Conservation (phyloP, 192 early-diverging fungal genomes). For the Neocallimastix lanati region DNA sequence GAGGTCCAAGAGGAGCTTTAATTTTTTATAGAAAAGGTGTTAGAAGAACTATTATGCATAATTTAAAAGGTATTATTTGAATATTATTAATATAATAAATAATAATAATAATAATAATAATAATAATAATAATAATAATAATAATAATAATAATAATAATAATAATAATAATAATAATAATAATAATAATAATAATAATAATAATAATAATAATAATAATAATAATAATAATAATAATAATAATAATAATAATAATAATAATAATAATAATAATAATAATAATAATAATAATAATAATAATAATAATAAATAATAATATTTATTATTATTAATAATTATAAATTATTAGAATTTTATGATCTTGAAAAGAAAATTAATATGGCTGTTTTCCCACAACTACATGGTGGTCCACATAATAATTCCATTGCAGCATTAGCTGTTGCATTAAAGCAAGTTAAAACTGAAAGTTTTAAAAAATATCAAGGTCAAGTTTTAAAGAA, state of each 20-base stretch:
- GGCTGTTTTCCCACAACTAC: constrained; percentile 95
- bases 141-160: not conserved
- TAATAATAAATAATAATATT: too few relatives aligned
- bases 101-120: not conserved
- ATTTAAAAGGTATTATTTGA: constrained; percentile 1
- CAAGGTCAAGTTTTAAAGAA: constrained; percentile 81
- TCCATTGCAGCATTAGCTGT: constrained; percentile 91
- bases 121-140: not conserved
- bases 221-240: too few relatives aligned
- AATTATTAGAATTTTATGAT: constrained; percentile 45
- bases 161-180: too few relatives aligned
- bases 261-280: too few relatives aligned
- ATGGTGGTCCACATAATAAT: constrained; percentile 99
- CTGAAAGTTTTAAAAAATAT: constrained; percentile 72
- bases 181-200: too few relatives aligned
- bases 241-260: too few relatives aligned
- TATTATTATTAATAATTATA: too few relatives aligned
- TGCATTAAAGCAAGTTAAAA: constrained; percentile 75
- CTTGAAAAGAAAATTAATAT: constrained; percentile 89
- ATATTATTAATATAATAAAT: not conserved
- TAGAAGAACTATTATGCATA: constrained; percentile 63
- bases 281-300: too few relatives aligned
- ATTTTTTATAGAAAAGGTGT: constrained; percentile 97
- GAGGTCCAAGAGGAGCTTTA: constrained; percentile 95
- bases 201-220: too few relatives aligned